Evolutionary conservation across 2,329 filamentous ascomycete genomes (phyloP).

Genomic region (Fusarium anthophilum): DNA sequence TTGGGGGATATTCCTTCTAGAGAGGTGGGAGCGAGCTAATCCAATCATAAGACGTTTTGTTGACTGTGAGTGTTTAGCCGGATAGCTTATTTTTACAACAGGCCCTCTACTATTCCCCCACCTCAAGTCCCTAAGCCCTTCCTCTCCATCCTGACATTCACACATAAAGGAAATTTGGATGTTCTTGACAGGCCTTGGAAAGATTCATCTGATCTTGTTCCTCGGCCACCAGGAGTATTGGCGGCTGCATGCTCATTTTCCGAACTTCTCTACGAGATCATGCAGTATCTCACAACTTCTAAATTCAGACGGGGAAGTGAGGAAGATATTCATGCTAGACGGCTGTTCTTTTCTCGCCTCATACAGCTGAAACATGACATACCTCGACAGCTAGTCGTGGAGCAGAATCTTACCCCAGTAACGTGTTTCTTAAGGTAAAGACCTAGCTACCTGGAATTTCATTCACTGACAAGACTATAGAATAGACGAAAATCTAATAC

Average conservation of each 20-base stretch:
- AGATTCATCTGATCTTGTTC: not conserved
- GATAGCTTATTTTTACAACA: constrained; percentile 1
- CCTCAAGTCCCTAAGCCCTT: not conserved
- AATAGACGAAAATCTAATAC: not conserved
- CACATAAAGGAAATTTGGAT: not conserved
- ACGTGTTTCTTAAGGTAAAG: not conserved
- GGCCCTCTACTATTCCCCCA: not conserved
- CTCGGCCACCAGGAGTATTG: not conserved
- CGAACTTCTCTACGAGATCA: not conserved
- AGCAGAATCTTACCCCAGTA: not conserved
- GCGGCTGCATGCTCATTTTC: not conserved
- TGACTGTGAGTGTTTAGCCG: not conserved
- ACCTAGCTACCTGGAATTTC: accelerated
- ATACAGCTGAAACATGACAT: not conserved
- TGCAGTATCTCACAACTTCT: not conserved
- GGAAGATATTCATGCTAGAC: not conserved
- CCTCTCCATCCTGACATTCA: not conserved
- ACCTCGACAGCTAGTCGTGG: not conserved
- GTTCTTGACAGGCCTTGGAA: not conserved
- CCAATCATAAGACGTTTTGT: not conserved
- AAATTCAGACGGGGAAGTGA: not conserved
- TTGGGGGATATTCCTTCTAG: not conserved
- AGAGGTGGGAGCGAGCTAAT: not conserved
- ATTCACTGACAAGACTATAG: not conserved
- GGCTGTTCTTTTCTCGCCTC: not conserved